Evolutionary conservation across 2,329 filamentous ascomycete species (phyloP).

Genomic region (Pestalotiopsis sp.): DNA sequence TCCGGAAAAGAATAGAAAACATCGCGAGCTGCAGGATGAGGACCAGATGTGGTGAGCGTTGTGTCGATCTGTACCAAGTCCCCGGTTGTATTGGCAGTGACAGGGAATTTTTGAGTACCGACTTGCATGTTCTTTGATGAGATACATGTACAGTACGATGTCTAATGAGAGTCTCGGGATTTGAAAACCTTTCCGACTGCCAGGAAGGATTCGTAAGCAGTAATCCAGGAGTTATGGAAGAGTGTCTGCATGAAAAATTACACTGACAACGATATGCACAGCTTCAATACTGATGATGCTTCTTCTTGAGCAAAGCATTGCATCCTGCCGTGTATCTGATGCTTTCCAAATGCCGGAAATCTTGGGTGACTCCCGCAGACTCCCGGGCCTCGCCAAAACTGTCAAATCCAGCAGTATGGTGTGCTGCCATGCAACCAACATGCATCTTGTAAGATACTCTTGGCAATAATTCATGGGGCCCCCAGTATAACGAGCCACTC

Average conservation of each 20-base stretch:
- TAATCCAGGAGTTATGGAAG: neutral
- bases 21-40: constrained; percentile 2
- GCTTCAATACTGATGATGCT: neutral
- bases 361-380: neutral
- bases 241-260: neutral
- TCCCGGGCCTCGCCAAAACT: neutral
- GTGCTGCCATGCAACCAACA: neutral
- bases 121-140: neutral
- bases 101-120: neutral
- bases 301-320: neutral
- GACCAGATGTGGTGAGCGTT: neutral
- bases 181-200: neutral
- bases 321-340: neutral
- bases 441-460: neutral
- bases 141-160: neutral
- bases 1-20: neutral
- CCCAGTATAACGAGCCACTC: neutral
- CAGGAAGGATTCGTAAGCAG: neutral
- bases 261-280: neutral
- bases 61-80: neutral
- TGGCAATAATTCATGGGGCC: neutral
- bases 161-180: neutral
- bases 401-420: neutral
- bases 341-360: neutral
- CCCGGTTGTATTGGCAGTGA: neutral